Conservation (phyloP, 306 rosid genomes). For the Castanea crenata region DNA sequence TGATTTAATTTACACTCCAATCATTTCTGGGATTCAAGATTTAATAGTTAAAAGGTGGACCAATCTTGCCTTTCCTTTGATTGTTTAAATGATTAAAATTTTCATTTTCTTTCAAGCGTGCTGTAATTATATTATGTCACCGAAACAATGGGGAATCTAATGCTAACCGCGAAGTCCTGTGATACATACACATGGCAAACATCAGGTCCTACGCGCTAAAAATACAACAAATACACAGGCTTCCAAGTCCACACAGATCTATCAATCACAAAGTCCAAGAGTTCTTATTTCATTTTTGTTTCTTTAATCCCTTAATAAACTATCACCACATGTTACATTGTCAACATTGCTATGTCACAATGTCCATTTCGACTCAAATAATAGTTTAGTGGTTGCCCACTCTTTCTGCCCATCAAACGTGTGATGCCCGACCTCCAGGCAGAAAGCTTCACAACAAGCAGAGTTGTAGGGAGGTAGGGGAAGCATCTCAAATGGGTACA, state of each 20-base stretch:
- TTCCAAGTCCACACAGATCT: not conserved
- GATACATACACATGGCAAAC: not conserved
- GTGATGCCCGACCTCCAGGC: conserved; percentile 21
- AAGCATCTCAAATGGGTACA: too few relatives aligned
- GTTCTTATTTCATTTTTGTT: not conserved
- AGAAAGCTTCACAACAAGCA: not conserved
- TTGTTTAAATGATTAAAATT: not conserved
- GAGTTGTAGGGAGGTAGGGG: too few relatives aligned
- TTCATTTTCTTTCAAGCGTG: not conserved
- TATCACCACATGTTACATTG: not conserved
- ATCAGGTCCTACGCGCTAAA: not conserved
- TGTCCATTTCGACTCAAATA: not conserved
- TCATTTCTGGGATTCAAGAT: not conserved
- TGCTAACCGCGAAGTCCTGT: not conserved
- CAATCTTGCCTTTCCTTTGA: too few relatives aligned
- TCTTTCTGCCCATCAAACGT: not conserved
- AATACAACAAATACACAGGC: too few relatives aligned
- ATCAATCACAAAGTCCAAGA: not conserved
- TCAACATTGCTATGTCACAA: not conserved
- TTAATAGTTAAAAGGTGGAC: too few relatives aligned
- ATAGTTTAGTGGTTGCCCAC: conserved; percentile 20
- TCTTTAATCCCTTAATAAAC: not conserved
- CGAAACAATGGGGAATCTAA: not conserved
- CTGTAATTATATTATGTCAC: not conserved
- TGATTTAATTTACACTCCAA: not conserved